These are phyloP conservation scores for Penicillium polonicum DNA, from an alignment of 2,329 filamentous ascomycete genomes.

Conservation along the genomic window DNA sequence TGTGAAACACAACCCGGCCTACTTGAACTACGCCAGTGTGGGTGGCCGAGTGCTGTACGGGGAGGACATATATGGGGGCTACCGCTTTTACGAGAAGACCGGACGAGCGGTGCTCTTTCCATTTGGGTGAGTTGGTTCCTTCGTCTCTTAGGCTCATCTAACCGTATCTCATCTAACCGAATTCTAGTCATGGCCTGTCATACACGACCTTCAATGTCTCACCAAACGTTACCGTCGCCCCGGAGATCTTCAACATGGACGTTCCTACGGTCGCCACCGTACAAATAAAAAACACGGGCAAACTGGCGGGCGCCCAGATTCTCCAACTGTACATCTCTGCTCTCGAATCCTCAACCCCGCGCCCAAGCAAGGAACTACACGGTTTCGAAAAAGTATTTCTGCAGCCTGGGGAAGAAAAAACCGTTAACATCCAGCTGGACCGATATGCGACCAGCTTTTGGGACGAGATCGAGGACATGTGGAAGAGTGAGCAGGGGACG, in stretches of 20 bases:
- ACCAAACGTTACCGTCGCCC: slow-evolving; percentile 32
- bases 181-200: slow-evolving; percentile 63
- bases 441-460: slow-evolving; percentile 43
- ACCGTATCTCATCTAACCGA: neutral
- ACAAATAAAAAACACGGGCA: slow-evolving; percentile 52
- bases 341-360: slow-evolving; percentile 27
- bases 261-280: slow-evolving; percentile 48
- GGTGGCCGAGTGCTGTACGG: slow-evolving; percentile 69
- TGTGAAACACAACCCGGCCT: slow-evolving; percentile 68
- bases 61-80: slow-evolving; percentile 76
- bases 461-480: slow-evolving; percentile 42
- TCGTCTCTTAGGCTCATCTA: neutral
- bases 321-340: slow-evolving; percentile 49
- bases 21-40: slow-evolving; percentile 70
- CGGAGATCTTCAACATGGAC: slow-evolving; percentile 36
- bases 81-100: slow-evolving; percentile 72
- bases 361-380: slow-evolving; percentile 47
- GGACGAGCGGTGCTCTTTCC: slow-evolving; percentile 65
- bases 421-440: slow-evolving; percentile 34
- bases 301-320: slow-evolving; percentile 52
- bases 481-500: slow-evolving; percentile 40
- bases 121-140: slow-evolving; percentile 51
- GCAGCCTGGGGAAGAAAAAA: slow-evolving; percentile 36
- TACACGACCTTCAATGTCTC: slow-evolving; percentile 67
- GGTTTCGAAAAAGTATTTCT: slow-evolving; percentile 47